These are phyloP conservation scores for Begonia loranthoides DNA, from an alignment of 306 rosid species.

Conservation along the genomic window DNA sequence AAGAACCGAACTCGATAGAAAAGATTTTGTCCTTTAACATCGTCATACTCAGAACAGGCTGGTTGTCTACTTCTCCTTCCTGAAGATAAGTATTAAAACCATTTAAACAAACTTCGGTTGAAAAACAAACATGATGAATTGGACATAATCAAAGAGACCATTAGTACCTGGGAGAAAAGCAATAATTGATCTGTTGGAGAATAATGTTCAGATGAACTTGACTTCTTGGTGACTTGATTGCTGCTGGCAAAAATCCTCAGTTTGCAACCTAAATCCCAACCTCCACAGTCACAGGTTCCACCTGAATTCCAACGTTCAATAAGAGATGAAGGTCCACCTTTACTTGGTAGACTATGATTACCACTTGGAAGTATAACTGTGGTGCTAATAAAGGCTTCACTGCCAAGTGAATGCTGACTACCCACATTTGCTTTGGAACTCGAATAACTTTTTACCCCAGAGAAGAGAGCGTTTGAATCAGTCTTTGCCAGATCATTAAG, in stretches of 20 bases:
- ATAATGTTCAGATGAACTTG: slow-evolving; percentile 27
- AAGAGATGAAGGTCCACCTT: slow-evolving; percentile 91
- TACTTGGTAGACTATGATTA: slow-evolving; percentile 74
- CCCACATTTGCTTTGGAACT: slow-evolving; percentile 11
- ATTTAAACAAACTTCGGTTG: slow-evolving; percentile 6
- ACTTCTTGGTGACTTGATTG: slow-evolving; percentile 22
- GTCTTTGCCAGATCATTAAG: slow-evolving; percentile 5
- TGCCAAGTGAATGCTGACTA: slow-evolving; percentile 9
- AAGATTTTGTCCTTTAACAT: slow-evolving; percentile 56
- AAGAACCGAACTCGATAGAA: slow-evolving; percentile 62
- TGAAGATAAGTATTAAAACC: slow-evolving; percentile 24
- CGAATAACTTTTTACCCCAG: slow-evolving; percentile 15
- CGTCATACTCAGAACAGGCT: slow-evolving; percentile 35
- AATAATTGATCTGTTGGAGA: slow-evolving; percentile 29
- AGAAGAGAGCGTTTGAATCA: slow-evolving; percentile 18
- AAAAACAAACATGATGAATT: not conserved
- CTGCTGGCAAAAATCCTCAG: slow-evolving; percentile 48
- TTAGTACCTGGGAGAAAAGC: slow-evolving; percentile 65
- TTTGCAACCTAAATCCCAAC: slow-evolving; percentile 97
- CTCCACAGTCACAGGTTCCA: slow-evolving; percentile 95
- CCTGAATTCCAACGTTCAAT: slow-evolving; percentile 94
- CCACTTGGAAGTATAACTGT: slow-evolving; percentile 89
- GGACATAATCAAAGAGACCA: slow-evolving; percentile 7
- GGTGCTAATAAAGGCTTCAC: slow-evolving; percentile 23
- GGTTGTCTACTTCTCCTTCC: slow-evolving; percentile 50